Evolutionary conservation across 2,329 filamentous ascomycete species (phyloP), one percentile per base, ranked within the genome.

Genomic region (Ophiostoma himal-ulmi): DNA sequence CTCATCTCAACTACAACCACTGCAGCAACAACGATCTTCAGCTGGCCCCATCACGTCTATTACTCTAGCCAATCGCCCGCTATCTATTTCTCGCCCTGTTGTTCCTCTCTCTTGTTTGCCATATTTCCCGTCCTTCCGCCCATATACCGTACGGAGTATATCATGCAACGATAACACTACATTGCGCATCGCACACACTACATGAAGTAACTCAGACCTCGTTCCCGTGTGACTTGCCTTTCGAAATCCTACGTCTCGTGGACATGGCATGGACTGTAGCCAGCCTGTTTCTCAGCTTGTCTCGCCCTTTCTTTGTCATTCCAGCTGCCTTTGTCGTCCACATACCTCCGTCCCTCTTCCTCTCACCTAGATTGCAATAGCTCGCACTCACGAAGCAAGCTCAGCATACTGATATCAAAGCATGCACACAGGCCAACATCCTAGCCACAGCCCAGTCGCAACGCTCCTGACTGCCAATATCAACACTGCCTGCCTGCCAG

Each of bases 1-100:
- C 60, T 65, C 36, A 39, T 39, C 20, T n/a, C 66, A 14, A 67
- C 26, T 22, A 37, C 17, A 20, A 30, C 34, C 68, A n/a, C 36
- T 26, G 36, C 26, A 44, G 44, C 60, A 37, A 64, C 48, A 64
- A 60, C 66, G 66, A 70, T 69, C 62, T 69, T 62, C 70, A 69
- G 68, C 62, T 71, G 52, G 41, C 52, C 57, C 68, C 64, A 68
- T 52, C 60, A 44, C 54, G 62, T 71, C 34, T 37, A 64, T 22
- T n/a, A n/a, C 17, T 26, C 60, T 60, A 69, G 64, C 68, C 70
- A 71, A 69, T 67, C 60, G 70, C 44, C 67, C 69, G 44, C 57
- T 22, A 48, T 67, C 69, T 44, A 71, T 69, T 71, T 68, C 70
- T 60, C 60, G 67, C 70, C 67, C 67, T 57, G 39, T 20, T 34